Evolutionary conservation across 441 rosid genomes (phyloP).

Genomic region (Arabidopsis hybrid): DNA sequence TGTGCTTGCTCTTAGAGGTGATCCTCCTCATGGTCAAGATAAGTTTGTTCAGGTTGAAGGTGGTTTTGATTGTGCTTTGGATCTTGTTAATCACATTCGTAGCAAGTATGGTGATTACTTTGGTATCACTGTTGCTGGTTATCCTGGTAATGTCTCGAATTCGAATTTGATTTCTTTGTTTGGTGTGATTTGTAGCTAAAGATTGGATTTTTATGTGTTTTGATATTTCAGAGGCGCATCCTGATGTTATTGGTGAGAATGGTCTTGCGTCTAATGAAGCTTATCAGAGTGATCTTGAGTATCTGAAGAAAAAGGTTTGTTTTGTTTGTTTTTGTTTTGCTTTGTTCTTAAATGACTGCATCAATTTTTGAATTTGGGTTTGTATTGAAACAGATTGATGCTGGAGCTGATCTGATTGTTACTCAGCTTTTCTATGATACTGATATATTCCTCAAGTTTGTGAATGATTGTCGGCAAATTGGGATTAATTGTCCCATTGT

Average conservation of each 20-base stretch:
- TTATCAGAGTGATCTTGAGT: constrained; percentile 85
- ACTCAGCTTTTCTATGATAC: constrained; percentile 97
- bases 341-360: too few relatives aligned
- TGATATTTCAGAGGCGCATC: constrained; percentile 75
- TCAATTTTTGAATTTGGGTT: not conserved
- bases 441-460: constrained; percentile 85
- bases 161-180: not conserved
- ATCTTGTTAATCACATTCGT: constrained; percentile 82
- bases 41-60: constrained; percentile 94
- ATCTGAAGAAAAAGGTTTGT: constrained; percentile 78
- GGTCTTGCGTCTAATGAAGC: constrained; percentile 73
- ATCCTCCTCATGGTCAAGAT: constrained; percentile 98
- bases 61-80: constrained; percentile 95
- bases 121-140: constrained; percentile 97
- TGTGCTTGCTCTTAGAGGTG: constrained; percentile 96
- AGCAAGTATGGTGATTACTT: constrained; percentile 83
- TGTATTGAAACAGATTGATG: constrained; percentile 68
- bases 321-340: not conserved
- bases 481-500: constrained; percentile 93
- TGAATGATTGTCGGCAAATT: constrained; percentile 90
- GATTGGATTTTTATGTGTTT: not conserved
- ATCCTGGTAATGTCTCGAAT: constrained; percentile 65
- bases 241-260: constrained; percentile 76
- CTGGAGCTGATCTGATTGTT: constrained; percentile 92
- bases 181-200: not conserved